A percentile compares a stretch with the other conserved stretches of the same genome.
Evolutionary conservation across 1,139 yeast genomes (phyloP).

Genomic region (Kodamaea suecica): DNA sequence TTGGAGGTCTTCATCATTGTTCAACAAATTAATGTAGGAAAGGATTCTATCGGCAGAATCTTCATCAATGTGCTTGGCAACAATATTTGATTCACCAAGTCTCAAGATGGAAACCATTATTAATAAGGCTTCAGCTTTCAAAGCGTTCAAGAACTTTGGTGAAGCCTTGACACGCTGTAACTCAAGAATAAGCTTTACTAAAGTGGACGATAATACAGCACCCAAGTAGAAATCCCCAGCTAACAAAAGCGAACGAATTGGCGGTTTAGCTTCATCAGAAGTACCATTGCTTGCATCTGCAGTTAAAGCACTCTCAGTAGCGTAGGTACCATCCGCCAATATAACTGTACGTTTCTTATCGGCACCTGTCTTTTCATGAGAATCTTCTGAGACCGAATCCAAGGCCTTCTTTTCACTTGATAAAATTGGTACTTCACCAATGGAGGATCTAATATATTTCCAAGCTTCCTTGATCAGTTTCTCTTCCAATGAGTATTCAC

Average conservation of each 20-base stretch:
- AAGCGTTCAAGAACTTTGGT: slow-evolving; percentile 64
- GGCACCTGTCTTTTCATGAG: slow-evolving; percentile 24
- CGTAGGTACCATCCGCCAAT: slow-evolving; percentile 97
- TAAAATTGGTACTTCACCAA: slow-evolving; percentile 90
- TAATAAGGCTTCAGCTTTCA: slow-evolving; percentile 92
- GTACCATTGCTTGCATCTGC: slow-evolving; percentile 25
- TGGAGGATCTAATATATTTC: slow-evolving; percentile 76
- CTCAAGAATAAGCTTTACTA: slow-evolving; percentile 84
- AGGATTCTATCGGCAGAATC: slow-evolving; percentile 92
- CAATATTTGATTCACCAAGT: slow-evolving; percentile 81
- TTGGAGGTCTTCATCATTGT: slow-evolving; percentile 55
- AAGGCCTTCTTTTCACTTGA: slow-evolving; percentile 61
- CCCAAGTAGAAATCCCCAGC: slow-evolving; percentile 91
- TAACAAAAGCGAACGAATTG: slow-evolving; percentile 76
- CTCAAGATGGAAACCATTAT: slow-evolving; percentile 89
- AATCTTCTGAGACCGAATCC: slow-evolving; percentile 34
- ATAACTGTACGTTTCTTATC: slow-evolving; percentile 68
- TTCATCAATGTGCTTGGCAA: slow-evolving; percentile 80
- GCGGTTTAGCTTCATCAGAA: slow-evolving; percentile 47
- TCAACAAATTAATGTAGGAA: slow-evolving; percentile 73
- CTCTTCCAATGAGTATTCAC: slow-evolving; percentile 81
- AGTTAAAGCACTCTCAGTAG: slow-evolving; percentile 87
- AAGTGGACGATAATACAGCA: slow-evolving; percentile 81
- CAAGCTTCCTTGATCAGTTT: slow-evolving; percentile 78
- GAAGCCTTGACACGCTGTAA: slow-evolving; percentile 59